These are phyloP conservation scores for Saturnispora saitoi DNA, from an alignment of 805 yeast species.

Conservation along the genomic window DNA sequence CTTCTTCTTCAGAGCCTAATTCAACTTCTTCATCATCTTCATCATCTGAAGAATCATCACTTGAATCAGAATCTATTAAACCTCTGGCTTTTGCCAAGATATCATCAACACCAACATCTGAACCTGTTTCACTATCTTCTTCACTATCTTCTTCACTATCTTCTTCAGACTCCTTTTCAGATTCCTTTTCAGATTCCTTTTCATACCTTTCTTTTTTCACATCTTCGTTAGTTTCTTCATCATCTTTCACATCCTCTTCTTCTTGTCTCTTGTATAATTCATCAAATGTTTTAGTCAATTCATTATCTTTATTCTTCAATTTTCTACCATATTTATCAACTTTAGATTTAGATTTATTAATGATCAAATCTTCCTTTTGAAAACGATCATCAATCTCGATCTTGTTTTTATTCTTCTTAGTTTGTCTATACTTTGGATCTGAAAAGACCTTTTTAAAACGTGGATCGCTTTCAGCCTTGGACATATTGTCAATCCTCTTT, in stretches of 20 bases:
- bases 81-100: slow-evolving; percentile 50
- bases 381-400: slow-evolving; percentile 83
- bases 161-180: slow-evolving; percentile 39
- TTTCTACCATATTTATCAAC: slow-evolving; percentile 87
- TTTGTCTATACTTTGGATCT: slow-evolving; percentile 82
- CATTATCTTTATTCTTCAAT: slow-evolving; percentile 30
- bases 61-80: slow-evolving; percentile 26
- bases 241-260: slow-evolving; percentile 23
- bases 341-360: slow-evolving; percentile 44
- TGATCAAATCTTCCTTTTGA: slow-evolving; percentile 49
- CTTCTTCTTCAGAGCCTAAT: slow-evolving; percentile 27
- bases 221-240: slow-evolving; percentile 22
- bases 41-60: slow-evolving; percentile 24
- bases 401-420: slow-evolving; percentile 59
- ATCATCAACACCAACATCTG: slow-evolving; percentile 17
- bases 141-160: slow-evolving; percentile 22
- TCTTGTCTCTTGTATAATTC: slow-evolving; percentile 49
- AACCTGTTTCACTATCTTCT: slow-evolving; percentile 3
- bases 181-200: slow-evolving; percentile 28
- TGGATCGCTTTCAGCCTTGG: slow-evolving; percentile 38
- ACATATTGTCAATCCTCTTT: slow-evolving; percentile 1
- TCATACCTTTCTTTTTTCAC: slow-evolving; percentile 25
- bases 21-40: slow-evolving; percentile 36
- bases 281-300: slow-evolving; percentile 32
- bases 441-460: slow-evolving; percentile 71